Evolutionary conservation across 2,329 filamentous ascomycete genomes (phyloP), one percentile per base, ranked within the genome.

Genomic region (Chrysoporthe austroafricana): DNA sequence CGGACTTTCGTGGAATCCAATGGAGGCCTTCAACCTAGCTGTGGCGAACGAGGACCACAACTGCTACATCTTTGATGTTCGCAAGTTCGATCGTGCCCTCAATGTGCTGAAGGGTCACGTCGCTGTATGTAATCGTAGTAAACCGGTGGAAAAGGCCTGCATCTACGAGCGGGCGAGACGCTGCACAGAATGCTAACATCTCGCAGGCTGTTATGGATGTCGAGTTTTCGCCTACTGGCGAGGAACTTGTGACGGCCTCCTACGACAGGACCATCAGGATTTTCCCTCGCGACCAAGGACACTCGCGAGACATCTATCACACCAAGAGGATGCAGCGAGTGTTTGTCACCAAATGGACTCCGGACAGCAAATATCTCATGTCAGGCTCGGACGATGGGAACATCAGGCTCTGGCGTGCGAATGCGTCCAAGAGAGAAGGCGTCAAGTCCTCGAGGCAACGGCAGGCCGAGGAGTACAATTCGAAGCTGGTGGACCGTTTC

Each of bases 261-360:
- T 96, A 96, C 80, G 93, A 96, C 76, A 89, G 94, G 70, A 97
- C 93, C 4, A 85, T 99, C 63, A 89, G 96, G 62, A 82, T 98
- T 62, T 98, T 94, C 92, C 88, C 88, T 76, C 87, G 92, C 66
- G 87, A 90, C 71, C 84, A 90, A 70, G 95, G 95, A 34, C 93
- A 96, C 79, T 94, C 92, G 16, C 87, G 94, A 73, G 96, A 99
- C 76, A 89, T 97, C 61, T 99, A 97, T 95, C 32, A 97, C 97
- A 97, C 96, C 21, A 97, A 97, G 81, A 90, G 96, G 71, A 97
- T 97, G 95, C 95, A 98, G 82, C 88, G 95, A 73, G 94, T 97
- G 66, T 96, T 96, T 82, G 90, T 91, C 11, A 89, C 89, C 60
- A 88, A 87, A 70, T 98, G 92, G 85, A 96, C 94, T 0, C 92